Conservation (phyloP, 129 eudicot species). For the Erigeron canadensis region DNA sequence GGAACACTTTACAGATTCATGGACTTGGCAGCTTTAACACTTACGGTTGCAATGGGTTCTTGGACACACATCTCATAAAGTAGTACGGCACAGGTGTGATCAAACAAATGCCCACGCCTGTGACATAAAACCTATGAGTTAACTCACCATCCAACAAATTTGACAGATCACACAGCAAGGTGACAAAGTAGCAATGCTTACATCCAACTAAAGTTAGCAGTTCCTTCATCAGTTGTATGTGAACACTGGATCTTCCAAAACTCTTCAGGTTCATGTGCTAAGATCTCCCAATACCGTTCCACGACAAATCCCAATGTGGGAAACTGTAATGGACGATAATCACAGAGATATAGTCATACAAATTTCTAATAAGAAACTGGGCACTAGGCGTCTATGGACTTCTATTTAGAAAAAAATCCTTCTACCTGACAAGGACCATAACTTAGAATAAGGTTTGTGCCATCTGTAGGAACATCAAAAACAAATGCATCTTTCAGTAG, state of each 20-base stretch:
- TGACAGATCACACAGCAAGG: not conserved
- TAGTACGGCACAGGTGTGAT: too few species aligned
- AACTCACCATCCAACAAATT: constrained; percentile 19
- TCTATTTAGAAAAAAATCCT: constrained; percentile 1
- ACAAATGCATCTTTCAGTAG: constrained; percentile 78
- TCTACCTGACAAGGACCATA: constrained; percentile 98
- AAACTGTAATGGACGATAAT: constrained; percentile 50
- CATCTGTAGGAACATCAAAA: constrained; percentile 66
- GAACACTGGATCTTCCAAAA: constrained; percentile 93
- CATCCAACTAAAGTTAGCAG: constrained; percentile 83
- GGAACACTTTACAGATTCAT: not conserved
- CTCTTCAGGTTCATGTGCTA: constrained; percentile 96
- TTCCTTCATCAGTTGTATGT: constrained; percentile 76
- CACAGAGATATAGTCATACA: constrained; percentile 12
- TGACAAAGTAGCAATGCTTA: constrained; percentile 31
- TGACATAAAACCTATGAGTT: constrained; percentile 20
- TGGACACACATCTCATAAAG: constrained; percentile 40
- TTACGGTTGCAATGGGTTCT: constrained; percentile 88
- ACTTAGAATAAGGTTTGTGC: constrained; percentile 68
- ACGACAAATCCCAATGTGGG: constrained; percentile 96
- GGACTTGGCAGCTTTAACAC: constrained; percentile 31
- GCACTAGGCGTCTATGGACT: not conserved
- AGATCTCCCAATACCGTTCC: constrained; percentile 95
- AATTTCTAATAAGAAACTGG: not conserved
- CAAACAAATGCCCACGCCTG: constrained; percentile 97